A percentile compares a stretch with the other conserved stretches of the same genome.
phyloP scores from a whole-genome alignment of 139 green algal species.

The Chlamydomonas eustigma region DNA sequence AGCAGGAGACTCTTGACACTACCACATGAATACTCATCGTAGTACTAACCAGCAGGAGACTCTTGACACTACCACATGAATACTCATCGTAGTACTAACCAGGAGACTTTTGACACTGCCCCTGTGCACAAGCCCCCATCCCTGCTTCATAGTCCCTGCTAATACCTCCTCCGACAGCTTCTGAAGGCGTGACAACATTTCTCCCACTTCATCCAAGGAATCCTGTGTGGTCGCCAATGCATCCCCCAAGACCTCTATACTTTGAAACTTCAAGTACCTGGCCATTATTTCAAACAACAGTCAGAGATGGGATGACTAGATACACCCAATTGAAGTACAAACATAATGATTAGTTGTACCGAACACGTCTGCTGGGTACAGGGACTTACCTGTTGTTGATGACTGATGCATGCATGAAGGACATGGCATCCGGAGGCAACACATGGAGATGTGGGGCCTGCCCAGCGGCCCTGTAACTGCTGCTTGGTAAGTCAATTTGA shows the following conservation, averaged over 20 bases:
- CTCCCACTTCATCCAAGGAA: neutral
- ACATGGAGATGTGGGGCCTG: neutral
- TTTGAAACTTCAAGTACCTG: neutral
- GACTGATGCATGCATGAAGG: neutral
- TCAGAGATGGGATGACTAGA: neutral
- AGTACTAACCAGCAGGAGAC: neutral
- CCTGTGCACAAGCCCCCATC: neutral
- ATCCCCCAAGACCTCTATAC: neutral
- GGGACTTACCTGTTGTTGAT: neutral
- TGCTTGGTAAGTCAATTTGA: too few relatives aligned
- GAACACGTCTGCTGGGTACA: neutral
- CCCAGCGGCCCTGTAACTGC: neutral
- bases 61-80: neutral
- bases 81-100: neutral
- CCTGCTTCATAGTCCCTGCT: too few relatives aligned
- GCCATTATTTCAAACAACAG: neutral
- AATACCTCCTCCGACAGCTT: neutral
- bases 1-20: too few relatives aligned
- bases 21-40: too few relatives aligned
- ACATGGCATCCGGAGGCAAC: neutral
- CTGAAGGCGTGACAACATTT: neutral
- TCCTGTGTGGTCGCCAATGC: neutral
- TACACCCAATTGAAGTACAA: neutral
- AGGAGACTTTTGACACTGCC: neutral
- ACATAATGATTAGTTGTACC: neutral